Percentiles rank a stretch among this genome's conserved stretches.
These are phyloP conservation scores for Strigomonas culicis DNA, from an alignment of 208 protist species.

Conservation along the genomic window DNA sequence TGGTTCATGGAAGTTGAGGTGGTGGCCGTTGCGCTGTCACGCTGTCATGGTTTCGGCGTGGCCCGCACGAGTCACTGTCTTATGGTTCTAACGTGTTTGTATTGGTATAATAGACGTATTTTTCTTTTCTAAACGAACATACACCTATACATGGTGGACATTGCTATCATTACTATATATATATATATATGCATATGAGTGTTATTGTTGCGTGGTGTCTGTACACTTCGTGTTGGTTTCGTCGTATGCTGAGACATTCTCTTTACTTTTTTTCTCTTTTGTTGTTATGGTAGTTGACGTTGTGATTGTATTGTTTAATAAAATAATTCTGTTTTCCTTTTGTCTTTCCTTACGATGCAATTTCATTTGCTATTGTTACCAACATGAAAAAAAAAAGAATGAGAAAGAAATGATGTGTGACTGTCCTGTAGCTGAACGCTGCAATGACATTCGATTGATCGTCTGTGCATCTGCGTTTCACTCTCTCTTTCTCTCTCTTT, in stretches of 20 bases:
- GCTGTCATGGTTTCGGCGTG: no score
- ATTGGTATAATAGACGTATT: no score
- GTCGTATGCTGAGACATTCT: background rate
- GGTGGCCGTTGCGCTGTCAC: no score
- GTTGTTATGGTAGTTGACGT: background rate
- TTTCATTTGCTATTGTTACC: background rate
- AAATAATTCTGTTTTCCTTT: background rate
- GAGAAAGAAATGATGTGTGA: background rate
- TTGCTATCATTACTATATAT: background rate
- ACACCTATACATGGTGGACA: no score
- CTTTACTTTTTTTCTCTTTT: background rate
- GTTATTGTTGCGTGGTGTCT: background rate
- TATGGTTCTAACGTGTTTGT: no score
- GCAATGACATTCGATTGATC: no score
- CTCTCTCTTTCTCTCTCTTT: background rate
- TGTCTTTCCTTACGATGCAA: background rate
- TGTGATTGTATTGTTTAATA: background rate
- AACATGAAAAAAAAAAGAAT: conserved; percentile 1
- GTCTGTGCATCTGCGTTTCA: background rate
- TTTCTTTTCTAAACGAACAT: no score
- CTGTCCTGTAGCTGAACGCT: no score
- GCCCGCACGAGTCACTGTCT: no score
- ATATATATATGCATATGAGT: background rate
- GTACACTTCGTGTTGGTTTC: background rate
- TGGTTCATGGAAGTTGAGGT: no score